Evolutionary conservation across 2,329 filamentous ascomycete genomes (phyloP), one percentile per base, ranked within the genome.

Genomic region (Seiridium unicorne): DNA sequence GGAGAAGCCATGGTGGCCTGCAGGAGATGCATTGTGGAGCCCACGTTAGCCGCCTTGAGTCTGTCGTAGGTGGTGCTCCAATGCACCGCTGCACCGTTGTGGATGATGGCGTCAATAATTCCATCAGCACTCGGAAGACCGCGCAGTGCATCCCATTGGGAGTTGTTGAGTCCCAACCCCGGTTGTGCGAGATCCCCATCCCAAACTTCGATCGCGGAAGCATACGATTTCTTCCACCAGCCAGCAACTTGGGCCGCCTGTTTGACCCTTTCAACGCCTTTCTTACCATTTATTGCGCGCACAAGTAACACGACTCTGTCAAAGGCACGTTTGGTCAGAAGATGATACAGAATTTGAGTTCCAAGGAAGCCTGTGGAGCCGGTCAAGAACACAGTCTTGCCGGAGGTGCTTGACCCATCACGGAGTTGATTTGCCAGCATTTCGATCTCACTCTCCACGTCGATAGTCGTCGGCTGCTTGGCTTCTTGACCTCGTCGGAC

Each of bases 1-100:
- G 6, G 6, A 6, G 46, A 48, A 31, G 6, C 7, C 6, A 48
- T 31, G 7, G 26, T n/a, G 7, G 46, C 46, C n/a, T 48, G 46
- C 18, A 48, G 46, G 6, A 48, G 46, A 6, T 48, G 46, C 26
- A 48, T 8, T 7, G 46, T 48, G 18, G 46, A 48, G 6, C 6
- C 46, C 10, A 57, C 54, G 42, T 57, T 57, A 10, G 32, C 42
- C 9, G 40, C 54, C 35, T 36, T 57, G 9, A 57, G 35, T 18
- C 18, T 26, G 36, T 57, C 54, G 54, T 57, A 57, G 54, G 44
- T 34, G n/a, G 54, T 46, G 42, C 18, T 44, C 54, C 54, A 57
- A 46, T 57, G 38, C 18, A 57, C 54, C n/a, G 18, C 44, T 11
- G 54, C 54, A 44, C 54, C 54, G 40, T 57, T 57, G 42, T 57